phyloP scores from a whole-genome alignment of 179 eudicot species.

The Nepenthes alata region DNA sequence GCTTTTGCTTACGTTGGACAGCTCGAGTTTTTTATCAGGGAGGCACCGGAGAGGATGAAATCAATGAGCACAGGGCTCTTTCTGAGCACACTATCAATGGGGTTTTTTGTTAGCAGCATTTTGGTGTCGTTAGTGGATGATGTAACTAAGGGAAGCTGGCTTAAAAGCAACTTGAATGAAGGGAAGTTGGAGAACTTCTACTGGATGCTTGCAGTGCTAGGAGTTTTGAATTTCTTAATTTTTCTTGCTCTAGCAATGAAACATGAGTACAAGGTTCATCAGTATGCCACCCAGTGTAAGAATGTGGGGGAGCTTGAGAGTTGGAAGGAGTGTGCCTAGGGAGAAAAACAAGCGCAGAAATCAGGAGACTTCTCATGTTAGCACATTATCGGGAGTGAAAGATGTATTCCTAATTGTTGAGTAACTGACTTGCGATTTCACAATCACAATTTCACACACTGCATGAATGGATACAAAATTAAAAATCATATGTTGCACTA shows the following conservation, averaged over 20 bases:
- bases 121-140: conserved; percentile 55
- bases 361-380: too few relatives aligned
- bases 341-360: too few relatives aligned
- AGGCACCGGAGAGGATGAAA: conserved; percentile 93
- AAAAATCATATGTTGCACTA: too few relatives aligned
- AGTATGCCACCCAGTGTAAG: conserved; percentile 1
- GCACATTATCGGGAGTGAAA: too few relatives aligned
- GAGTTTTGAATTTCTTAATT: conserved; percentile 35
- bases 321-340: conserved; percentile 12
- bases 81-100: conserved; percentile 64
- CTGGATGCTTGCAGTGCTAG: conserved; percentile 56
- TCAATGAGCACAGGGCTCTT: conserved; percentile 91
- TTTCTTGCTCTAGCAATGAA: conserved; percentile 43
- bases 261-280: conserved; percentile 63
- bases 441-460: too few relatives aligned
- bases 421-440: too few relatives aligned
- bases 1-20: conserved; percentile 92
- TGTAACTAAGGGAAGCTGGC: conserved; percentile 43
- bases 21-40: conserved; percentile 86
- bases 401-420: too few relatives aligned
- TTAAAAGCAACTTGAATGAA: conserved; percentile 47
- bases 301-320: conserved; percentile 27
- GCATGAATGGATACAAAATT: too few relatives aligned
- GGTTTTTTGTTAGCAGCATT: conserved; percentile 71
- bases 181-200: conserved; percentile 62